phyloP scores from a whole-genome alignment of 208 protist species.

The Acanthamoeba castellanii region DNA sequence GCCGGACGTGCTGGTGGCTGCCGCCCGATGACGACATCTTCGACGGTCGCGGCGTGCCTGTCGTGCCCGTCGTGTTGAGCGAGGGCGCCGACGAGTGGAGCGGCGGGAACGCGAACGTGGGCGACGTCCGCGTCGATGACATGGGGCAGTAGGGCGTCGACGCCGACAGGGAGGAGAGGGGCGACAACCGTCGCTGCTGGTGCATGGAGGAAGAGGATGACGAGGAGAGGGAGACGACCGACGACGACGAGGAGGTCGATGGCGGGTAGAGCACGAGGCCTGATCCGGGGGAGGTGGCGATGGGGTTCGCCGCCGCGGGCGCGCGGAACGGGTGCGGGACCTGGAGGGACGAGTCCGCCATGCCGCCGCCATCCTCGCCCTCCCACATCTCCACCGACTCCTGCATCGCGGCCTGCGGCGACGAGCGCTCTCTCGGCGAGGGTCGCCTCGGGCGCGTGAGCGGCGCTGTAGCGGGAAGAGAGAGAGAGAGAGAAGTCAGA shows the following conservation, averaged over 20 bases:
- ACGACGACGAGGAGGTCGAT: not conserved
- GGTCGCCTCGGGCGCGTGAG: not conserved
- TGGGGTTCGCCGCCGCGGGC: not conserved
- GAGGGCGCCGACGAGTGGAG: not conserved
- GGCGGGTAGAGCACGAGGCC: not conserved
- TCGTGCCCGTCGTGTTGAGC: not conserved
- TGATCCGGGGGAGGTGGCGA: not conserved
- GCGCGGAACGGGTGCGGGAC: constrained; percentile 11
- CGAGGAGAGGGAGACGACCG: not conserved
- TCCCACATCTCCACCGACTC: constrained; percentile 51
- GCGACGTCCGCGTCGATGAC: not conserved
- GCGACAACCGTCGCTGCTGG: not conserved
- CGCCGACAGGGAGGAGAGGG: not conserved
- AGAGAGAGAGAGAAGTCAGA: not conserved
- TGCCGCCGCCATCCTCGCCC: constrained; percentile 43
- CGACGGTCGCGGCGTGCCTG: not conserved
- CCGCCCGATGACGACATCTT: not conserved
- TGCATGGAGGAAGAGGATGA: not conserved
- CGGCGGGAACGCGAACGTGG: not conserved
- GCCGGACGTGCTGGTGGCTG: not conserved
- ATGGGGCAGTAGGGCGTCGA: not conserved
- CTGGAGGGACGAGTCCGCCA: constrained; percentile 39
- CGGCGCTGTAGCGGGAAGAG: not conserved
- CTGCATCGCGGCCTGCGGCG: not conserved
- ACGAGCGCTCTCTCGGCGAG: not conserved